Evolutionary conservation across 23 red algal genomes (phyloP), one percentile per base, ranked within the genome.

Genomic region (Agarophyton chilense): DNA sequence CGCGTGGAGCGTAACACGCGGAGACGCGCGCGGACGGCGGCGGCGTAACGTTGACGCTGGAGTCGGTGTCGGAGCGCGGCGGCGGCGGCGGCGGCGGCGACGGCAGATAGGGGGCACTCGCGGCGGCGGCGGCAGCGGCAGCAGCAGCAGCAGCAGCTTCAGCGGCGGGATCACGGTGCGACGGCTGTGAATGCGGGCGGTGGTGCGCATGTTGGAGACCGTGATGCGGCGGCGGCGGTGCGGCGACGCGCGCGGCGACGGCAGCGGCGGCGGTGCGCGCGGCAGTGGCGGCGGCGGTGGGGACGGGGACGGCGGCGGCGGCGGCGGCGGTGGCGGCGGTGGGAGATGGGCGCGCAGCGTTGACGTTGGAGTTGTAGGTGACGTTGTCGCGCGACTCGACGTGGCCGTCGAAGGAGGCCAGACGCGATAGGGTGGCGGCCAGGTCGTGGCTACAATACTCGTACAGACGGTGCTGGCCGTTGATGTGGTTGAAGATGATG

Each of bases 401-500:
- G 13, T 62, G 31, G 22, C 84, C 84, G 66, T 75, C 66, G 38
- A 76, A 88, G 33, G 68, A 25, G 53, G 84, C 84, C 49, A 88
- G 25, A 12, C 71, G 41, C 24, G 14, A 36, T 4, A 88, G 71
- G 7, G 52, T 75, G 42, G 39, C 10, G 17, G 84, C 53, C 9
- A 82, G 35, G 34, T 81, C 73, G 22, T 61, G 42, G 28, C 66
- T 78, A 47, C 74, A 90, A 32, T 93, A 97, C 53, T 97, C 95
- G 61, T 83, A 79, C n/a, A 93, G 88, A 10, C 78, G 76, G n/a
- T 53, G 35, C 26, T 88, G 89, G 10, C 89, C 95, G 31, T 49
- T 51, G 31, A 52, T 66, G 53, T 77, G 44, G 29, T 68, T 65
- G 76, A 97, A 97, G 40, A 97, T 97, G 52, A 97, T 75, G 32